Evolutionary conservation across 108 stramenopile genomes (phyloP), one percentile per base, ranked within the genome.

Genomic region (Ochromonas danica): DNA sequence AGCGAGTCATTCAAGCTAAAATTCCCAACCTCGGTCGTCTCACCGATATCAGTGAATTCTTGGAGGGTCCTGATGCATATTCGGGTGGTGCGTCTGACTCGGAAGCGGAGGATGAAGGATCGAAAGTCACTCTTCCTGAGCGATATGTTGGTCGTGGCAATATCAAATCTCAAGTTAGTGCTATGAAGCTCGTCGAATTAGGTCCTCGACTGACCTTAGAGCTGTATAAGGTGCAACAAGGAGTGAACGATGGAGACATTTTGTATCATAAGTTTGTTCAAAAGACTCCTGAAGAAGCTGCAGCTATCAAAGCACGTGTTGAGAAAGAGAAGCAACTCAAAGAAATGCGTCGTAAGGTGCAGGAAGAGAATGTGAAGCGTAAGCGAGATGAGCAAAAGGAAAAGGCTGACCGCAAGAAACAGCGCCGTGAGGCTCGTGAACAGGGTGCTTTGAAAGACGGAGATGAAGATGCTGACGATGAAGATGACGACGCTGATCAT

Each of bases 21-120:
- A 85, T 65, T 60, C 72, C 72, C 10, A 25, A 75, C 31, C 25
- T 75, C 6, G 36, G 40, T 36, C 10, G 33, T 40, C 40, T 95
- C 38, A 82, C 94, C 40, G 98, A 99, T 83, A 94, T 99, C 85
- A 87, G 94, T 36, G 97, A 99, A 81, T 96, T 94, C 79, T 90
- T 99, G 61, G 84, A 87, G n/a, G 91, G 92, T 33, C 79, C 79
- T 2, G 86, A 83, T 40, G 85, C 80, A 0, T 45, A 40, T 30
- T 51, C 39, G 30, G 85, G 81, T 2, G 71, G 88, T 39, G 77
- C 86, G 45, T 91, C 90, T 42, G 95, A 96, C 80, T 92, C 91
- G 0, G 96, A 96, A 81, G 87, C 90, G 35, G 81, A 82, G n/a
- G 86, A 86, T 39, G 86, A 86, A 39, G 82, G 71, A 0, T 82